phyloP scores from a whole-genome alignment of 2,329 filamentous ascomycete genomes.

The Colletotrichum gloeosporioides region DNA sequence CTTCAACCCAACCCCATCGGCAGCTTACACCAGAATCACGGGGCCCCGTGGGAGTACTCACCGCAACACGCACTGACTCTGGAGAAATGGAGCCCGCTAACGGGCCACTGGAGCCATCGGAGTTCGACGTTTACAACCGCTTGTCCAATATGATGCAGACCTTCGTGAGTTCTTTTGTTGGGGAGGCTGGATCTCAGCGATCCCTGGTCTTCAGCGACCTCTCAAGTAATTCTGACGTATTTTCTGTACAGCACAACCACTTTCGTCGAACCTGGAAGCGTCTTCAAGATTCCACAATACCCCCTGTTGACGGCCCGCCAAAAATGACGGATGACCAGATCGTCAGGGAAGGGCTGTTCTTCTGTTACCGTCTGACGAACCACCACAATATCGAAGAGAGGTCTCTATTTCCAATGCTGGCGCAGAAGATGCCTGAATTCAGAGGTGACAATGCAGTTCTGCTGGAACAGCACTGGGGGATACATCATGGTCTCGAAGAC shows the following conservation, averaged over 20 bases:
- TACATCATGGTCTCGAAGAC: conserved; percentile 76
- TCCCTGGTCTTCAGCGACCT: neutral
- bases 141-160: conserved; percentile 77
- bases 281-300: conserved; percentile 64
- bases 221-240: neutral
- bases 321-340: conserved; percentile 71
- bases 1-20: neutral
- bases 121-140: conserved; percentile 73
- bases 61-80: neutral
- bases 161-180: conserved; percentile 57
- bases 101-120: conserved; percentile 66
- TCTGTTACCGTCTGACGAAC: conserved; percentile 70
- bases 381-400: conserved; percentile 86
- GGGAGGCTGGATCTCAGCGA: neutral
- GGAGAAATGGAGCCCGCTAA: conserved; percentile 29
- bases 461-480: conserved; percentile 76
- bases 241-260: conserved; percentile 68
- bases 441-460: conserved; percentile 58
- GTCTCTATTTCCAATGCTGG: conserved; percentile 80
- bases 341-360: conserved; percentile 68
- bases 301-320: conserved; percentile 49
- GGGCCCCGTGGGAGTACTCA: neutral
- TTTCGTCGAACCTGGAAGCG: conserved; percentile 79
- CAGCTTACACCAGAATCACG: neutral
- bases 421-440: conserved; percentile 81